Evolutionary conservation across 495 filamentous ascomycete genomes (phyloP).

Genomic region (Podospora sp.): DNA sequence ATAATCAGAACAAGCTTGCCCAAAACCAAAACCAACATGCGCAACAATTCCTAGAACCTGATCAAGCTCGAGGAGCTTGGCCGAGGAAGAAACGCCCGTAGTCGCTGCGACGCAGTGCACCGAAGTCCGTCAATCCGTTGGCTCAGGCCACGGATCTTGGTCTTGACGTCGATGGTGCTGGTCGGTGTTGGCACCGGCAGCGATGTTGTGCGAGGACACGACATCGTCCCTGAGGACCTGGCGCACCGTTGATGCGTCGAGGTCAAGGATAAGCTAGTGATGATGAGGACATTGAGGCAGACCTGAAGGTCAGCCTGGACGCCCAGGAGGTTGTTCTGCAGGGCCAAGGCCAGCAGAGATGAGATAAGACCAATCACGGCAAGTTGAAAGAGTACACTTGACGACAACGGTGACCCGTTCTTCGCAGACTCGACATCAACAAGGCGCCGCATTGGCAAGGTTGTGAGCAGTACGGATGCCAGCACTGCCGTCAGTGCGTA

Average conservation of each 20-base stretch:
- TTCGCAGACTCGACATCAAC: conserved; percentile 19
- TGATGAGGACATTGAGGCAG: conserved; percentile 25
- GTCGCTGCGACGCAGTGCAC: conserved; percentile 16
- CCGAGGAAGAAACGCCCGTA: conserved; percentile 13
- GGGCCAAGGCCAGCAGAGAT: conserved; percentile 28
- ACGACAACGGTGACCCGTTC: background rate
- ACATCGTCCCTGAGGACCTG: background rate
- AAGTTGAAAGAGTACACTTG: conserved; percentile 28
- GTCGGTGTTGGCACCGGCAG: conserved; percentile 13
- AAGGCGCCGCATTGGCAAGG: conserved; percentile 29
- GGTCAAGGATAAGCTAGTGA: conserved; percentile 27
- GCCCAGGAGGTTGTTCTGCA: conserved; percentile 22
- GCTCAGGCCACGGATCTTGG: conserved; percentile 28
- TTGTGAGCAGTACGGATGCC: conserved; percentile 24
- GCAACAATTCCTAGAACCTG: conserved; percentile 14
- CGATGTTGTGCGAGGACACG: conserved; percentile 10
- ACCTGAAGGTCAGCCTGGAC: conserved; percentile 13
- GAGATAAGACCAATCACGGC: conserved; percentile 41
- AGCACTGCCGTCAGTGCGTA: conserved; percentile 15
- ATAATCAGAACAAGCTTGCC: conserved; percentile 23
- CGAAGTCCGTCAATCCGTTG: conserved; percentile 6
- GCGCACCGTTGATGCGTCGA: conserved; percentile 18
- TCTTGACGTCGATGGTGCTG: conserved; percentile 30
- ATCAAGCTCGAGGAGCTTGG: conserved; percentile 6
- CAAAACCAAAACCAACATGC: conserved; percentile 11